These are phyloP conservation scores for Amyloporia xantha DNA, from an alignment of 768 basidiomycete species.

Conservation along the genomic window DNA sequence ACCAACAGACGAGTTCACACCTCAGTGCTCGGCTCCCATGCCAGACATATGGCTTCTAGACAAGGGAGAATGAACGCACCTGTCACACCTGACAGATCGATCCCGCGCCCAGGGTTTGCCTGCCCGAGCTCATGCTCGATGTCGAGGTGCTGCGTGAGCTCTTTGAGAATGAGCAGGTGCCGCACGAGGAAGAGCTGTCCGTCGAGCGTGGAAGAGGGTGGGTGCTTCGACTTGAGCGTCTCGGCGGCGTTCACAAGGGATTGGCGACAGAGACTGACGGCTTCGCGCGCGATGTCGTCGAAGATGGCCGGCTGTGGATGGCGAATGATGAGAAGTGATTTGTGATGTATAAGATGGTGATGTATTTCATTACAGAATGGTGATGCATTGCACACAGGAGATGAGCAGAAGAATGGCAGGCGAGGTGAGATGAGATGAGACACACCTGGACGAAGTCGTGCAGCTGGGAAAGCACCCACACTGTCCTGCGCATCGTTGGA, in stretches of 20 bases:
- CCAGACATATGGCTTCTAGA: constrained; percentile 3
- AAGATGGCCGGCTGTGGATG: constrained; percentile 82
- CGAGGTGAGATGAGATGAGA: not conserved
- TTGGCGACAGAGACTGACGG: constrained; percentile 72
- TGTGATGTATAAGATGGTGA: not conserved
- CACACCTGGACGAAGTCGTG: constrained; percentile 88
- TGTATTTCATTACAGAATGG: no score
- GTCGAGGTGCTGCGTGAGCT: constrained; percentile 75
- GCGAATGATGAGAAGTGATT: constrained; percentile 1
- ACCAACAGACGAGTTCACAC: not conserved
- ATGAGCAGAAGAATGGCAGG: no score
- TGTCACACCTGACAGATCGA: constrained; percentile 48
- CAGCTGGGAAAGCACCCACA: constrained; percentile 88
- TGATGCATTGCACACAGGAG: no score
- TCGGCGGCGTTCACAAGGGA: constrained; percentile 73
- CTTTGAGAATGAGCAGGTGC: constrained; percentile 87
- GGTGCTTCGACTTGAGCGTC: constrained; percentile 46
- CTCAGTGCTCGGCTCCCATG: constrained; percentile 1
- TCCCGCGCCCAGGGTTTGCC: constrained; percentile 31
- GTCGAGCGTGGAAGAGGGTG: constrained; percentile 47
- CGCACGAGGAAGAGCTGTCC: constrained; percentile 84
- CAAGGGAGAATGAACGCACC: constrained; percentile 33
- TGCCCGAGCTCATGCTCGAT: constrained; percentile 28
- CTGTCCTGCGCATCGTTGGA: constrained; percentile 79
- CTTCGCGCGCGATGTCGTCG: constrained; percentile 94